Conservation (phyloP, 345 rosid species). For the Diplotaxis tenuifolia region DNA sequence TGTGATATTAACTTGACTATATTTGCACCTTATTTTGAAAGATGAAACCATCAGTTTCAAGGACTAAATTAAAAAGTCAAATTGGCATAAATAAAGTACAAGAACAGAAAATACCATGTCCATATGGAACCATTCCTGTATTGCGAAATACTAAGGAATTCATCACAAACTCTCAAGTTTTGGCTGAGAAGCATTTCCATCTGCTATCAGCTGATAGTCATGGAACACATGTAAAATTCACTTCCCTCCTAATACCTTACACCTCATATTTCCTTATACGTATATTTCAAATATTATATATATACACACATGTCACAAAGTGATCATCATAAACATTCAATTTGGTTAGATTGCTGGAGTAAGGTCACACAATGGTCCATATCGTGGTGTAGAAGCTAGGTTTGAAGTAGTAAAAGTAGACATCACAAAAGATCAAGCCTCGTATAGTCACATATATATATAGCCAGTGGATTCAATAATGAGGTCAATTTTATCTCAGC, state of each 20-base stretch:
- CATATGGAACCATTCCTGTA: background rate
- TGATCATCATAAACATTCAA: background rate
- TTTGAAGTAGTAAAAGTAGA: background rate
- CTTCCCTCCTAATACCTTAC: background rate
- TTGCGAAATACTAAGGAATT: background rate
- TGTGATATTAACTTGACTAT: background rate
- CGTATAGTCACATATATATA: slow-evolving; percentile 3
- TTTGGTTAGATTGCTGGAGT: slow-evolving; percentile 10
- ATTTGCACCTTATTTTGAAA: background rate
- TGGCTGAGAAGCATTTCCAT: background rate
- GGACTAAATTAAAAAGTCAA: background rate
- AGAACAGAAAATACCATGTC: background rate
- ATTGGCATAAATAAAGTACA: background rate
- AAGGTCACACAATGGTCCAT: slow-evolving; percentile 2
- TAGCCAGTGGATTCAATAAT: background rate
- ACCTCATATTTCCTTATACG: background rate
- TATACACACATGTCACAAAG: background rate
- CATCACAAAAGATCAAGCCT: slow-evolving; percentile 6
- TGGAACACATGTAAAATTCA: slow-evolving; percentile 3
- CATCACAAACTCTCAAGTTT: background rate
- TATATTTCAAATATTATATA: background rate
- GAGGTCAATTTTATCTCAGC: background rate
- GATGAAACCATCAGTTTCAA: slow-evolving; percentile 10
- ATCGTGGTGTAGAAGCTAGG: background rate
- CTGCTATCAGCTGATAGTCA: background rate